phyloP scores from a whole-genome alignment of 2,329 filamentous ascomycete genomes.

The Ceratocystis smalleyi region DNA sequence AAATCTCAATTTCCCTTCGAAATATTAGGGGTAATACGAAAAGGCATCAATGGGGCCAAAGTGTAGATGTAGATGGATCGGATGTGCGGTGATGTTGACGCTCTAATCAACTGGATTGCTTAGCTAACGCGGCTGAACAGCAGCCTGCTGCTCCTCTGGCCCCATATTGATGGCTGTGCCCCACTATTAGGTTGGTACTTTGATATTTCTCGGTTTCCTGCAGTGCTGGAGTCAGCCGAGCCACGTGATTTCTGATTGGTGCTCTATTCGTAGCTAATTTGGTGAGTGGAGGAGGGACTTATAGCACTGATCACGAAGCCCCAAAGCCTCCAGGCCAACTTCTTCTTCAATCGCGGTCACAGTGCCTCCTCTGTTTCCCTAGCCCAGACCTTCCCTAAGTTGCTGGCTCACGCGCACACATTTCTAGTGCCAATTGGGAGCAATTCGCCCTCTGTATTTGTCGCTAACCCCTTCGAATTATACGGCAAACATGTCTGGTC shows the following conservation, averaged over 20 bases:
- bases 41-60: no score
- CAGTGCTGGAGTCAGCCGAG: constrained; percentile 10
- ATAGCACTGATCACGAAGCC: neutral
- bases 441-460: neutral
- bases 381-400: neutral
- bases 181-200: neutral
- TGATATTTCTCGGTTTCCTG: constrained; percentile 1
- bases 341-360: neutral
- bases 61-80: no score
- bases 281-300: constrained; percentile 1
- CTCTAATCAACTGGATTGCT: neutral
- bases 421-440: neutral
- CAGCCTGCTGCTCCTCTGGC: constrained; percentile 24
- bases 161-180: neutral
- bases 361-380: neutral
- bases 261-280: neutral
- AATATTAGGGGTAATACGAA: no score
- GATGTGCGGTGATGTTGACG: neutral
- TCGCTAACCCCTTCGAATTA: neutral
- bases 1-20: neutral
- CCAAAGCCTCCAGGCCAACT: neutral
- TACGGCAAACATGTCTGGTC: constrained; percentile 36
- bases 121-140: constrained; percentile 26
- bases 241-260: constrained; percentile 9
- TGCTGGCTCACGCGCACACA: neutral